These are phyloP conservation scores for Phytopythium litorale DNA, from an alignment of 352 stramenopile species.

Conservation along the genomic window DNA sequence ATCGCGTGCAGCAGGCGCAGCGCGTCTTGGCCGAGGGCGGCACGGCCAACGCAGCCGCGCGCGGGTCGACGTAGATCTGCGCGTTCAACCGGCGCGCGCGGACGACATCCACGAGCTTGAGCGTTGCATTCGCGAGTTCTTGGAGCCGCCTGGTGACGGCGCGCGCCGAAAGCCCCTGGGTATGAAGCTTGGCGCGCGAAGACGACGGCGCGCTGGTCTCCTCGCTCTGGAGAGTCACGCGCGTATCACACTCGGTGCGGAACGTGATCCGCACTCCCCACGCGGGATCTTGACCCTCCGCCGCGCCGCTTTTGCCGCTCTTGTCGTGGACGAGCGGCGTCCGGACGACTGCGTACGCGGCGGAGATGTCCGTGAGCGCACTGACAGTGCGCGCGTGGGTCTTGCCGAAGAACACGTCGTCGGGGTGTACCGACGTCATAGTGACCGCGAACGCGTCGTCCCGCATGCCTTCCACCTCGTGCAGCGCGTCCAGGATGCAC, in stretches of 20 bases:
- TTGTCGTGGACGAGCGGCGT: constrained; percentile 1
- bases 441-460: constrained; percentile 29
- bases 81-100: constrained; percentile 31
- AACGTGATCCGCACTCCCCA: constrained; percentile 31
- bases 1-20: constrained; percentile 24
- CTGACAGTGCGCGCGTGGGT: constrained; percentile 19
- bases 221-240: neutral
- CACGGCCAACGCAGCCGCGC: neutral
- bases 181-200: neutral
- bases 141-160: neutral
- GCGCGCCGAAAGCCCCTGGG: neutral
- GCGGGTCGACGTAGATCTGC: constrained; percentile 1
- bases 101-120: constrained; percentile 9
- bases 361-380: constrained; percentile 4
- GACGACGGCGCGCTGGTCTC: neutral
- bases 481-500: constrained; percentile 24
- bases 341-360: constrained; percentile 27
- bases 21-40: constrained; percentile 1
- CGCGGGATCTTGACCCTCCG: neutral
- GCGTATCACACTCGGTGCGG: constrained; percentile 14
- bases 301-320: neutral
- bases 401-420: constrained; percentile 45
- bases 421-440: constrained; percentile 33
- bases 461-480: neutral
- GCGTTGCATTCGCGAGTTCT: neutral